Conservation (phyloP, 2,329 filamentous ascomycete species). For the Aspergillus aculeatus region DNA sequence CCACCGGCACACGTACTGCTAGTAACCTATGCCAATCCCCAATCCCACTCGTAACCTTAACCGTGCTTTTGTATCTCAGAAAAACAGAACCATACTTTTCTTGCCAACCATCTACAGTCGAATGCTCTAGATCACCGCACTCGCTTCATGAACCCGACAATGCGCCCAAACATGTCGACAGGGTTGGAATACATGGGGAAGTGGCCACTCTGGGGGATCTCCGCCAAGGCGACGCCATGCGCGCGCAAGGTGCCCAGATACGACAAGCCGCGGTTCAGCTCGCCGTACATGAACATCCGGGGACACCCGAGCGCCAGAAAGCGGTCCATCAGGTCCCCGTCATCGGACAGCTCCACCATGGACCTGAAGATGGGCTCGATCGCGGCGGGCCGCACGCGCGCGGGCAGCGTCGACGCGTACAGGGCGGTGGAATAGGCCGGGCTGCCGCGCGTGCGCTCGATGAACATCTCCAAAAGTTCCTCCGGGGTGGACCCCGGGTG, state of each 20-base stretch:
- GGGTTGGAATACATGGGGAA: conserved; percentile 4
- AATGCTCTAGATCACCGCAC: too few species aligned
- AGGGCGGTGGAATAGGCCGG: conserved; percentile 16
- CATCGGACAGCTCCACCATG: conserved; percentile 25
- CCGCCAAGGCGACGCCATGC: background rate
- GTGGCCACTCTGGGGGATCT: background rate
- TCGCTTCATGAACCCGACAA: background rate
- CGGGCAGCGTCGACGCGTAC: conserved; percentile 22
- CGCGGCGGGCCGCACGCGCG: conserved; percentile 18
- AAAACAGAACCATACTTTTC: too few species aligned
- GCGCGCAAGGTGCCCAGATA: conserved; percentile 18
- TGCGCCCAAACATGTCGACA: background rate
- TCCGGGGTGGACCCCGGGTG: conserved; percentile 15
- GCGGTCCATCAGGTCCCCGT: conserved; percentile 18
- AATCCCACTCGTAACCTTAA: too few species aligned
- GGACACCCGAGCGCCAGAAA: conserved; percentile 18
- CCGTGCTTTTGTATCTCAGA: too few species aligned
- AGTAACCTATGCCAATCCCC: too few species aligned
- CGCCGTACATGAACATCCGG: conserved; percentile 26
- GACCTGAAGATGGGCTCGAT: conserved; percentile 25
- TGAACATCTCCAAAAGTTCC: conserved; percentile 22
- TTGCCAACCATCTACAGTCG: too few species aligned
- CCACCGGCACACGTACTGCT: too few species aligned
- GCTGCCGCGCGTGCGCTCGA: conserved; percentile 14
- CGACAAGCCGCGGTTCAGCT: conserved; percentile 20